These are phyloP conservation scores for Cladosporium sp. DNA, from an alignment of 2,329 filamentous ascomycete species.

Conservation along the genomic window DNA sequence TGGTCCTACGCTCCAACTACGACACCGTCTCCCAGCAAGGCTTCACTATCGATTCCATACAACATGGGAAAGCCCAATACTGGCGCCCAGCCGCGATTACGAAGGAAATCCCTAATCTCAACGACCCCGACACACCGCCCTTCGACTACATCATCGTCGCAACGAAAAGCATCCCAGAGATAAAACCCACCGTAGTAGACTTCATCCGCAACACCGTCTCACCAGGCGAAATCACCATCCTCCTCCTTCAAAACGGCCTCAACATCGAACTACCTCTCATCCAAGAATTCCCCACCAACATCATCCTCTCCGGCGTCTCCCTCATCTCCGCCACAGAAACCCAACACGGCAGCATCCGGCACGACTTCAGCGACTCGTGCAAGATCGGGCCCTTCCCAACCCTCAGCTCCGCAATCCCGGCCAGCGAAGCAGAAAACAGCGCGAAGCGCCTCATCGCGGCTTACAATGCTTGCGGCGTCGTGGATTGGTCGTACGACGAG, in stretches of 20 bases:
- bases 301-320: constrained; percentile 48
- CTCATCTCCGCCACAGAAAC: constrained; percentile 51
- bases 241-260: constrained; percentile 60
- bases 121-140: constrained; percentile 20
- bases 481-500: constrained; percentile 38
- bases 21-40: constrained; percentile 44
- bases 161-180: constrained; percentile 57
- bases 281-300: constrained; percentile 47
- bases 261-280: constrained; percentile 57
- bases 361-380: constrained; percentile 50
- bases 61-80: constrained; percentile 48
- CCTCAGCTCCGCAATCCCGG: constrained; percentile 32
- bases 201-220: constrained; percentile 52
- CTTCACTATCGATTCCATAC: constrained; percentile 52
- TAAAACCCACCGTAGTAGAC: constrained; percentile 41
- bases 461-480: constrained; percentile 47
- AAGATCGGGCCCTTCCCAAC: constrained; percentile 48
- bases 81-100: constrained; percentile 48
- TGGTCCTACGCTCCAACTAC: constrained; percentile 56
- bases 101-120: constrained; percentile 43
- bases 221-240: constrained; percentile 47
- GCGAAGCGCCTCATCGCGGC: constrained; percentile 39
- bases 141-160: constrained; percentile 56
- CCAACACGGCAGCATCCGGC: constrained; percentile 45
- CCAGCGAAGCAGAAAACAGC: constrained; percentile 30